These are phyloP conservation scores for Nicotiana sylvestris DNA, from an alignment of 257 asterid genomes.

Conservation along the genomic window DNA sequence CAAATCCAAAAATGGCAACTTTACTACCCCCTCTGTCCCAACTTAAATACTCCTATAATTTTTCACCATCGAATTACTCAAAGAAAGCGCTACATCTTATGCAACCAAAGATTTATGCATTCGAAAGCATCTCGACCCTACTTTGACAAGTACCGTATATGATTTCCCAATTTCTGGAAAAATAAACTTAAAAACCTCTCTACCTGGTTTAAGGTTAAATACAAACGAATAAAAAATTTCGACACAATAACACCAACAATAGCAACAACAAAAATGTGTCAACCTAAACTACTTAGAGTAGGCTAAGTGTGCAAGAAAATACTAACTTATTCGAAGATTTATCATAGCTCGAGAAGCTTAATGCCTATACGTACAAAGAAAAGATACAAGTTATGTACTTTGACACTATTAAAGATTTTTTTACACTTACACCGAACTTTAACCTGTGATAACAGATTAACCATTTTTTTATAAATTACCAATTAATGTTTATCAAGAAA, in stretches of 20 bases:
- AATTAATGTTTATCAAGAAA: too few relatives aligned
- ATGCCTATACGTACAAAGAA: not conserved
- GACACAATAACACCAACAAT: not conserved
- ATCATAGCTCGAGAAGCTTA: not conserved
- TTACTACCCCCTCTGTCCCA: not conserved
- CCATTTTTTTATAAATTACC: too few relatives aligned
- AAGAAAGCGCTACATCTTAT: not conserved
- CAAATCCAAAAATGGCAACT: not conserved
- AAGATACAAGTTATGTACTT: too few relatives aligned
- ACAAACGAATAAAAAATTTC: not conserved
- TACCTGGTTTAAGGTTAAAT: not conserved
- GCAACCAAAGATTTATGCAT: not conserved
- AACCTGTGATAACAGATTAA: too few relatives aligned
- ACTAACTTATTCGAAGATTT: slow-evolving; percentile 13
- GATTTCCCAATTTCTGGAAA: not conserved
- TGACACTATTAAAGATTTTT: too few relatives aligned
- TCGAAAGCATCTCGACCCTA: not conserved
- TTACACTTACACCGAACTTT: too few relatives aligned
- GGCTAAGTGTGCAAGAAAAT: not conserved
- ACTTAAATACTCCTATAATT: not conserved
- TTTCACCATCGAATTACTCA: not conserved
- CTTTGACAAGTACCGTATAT: not conserved
- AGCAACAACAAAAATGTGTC: not conserved
- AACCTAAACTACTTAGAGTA: not conserved
- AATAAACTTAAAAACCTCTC: not conserved